Conservation (phyloP, 192 early-diverging fungal species). For the Spizellomyces sp. region DNA sequence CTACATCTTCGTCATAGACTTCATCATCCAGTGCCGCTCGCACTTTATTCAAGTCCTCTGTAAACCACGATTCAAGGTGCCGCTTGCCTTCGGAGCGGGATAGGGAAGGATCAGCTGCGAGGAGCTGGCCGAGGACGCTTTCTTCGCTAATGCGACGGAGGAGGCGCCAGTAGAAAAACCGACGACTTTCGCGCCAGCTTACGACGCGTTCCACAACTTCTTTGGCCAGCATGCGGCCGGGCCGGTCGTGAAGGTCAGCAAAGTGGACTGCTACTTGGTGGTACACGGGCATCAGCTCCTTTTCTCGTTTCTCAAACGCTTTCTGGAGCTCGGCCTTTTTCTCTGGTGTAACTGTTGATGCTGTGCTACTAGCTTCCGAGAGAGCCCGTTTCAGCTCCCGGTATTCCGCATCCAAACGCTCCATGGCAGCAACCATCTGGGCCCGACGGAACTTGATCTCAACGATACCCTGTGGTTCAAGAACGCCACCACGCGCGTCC, state of each 20-base stretch:
- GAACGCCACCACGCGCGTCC: slow-evolving; percentile 87
- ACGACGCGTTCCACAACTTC: slow-evolving; percentile 79
- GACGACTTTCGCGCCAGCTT: slow-evolving; percentile 77
- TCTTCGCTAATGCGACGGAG: slow-evolving; percentile 78
- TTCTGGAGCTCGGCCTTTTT: slow-evolving; percentile 69
- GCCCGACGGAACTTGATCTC: slow-evolving; percentile 98
- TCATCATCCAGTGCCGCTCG: slow-evolving; percentile 35
- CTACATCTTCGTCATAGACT: slow-evolving; percentile 61
- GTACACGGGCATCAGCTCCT: slow-evolving; percentile 86
- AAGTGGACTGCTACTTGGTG: slow-evolving; percentile 94
- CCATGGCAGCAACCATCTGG: slow-evolving; percentile 90
- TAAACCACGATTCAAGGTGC: slow-evolving; percentile 68
- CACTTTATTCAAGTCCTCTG: slow-evolving; percentile 48
- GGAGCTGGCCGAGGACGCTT: slow-evolving; percentile 67
- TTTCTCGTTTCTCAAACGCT: slow-evolving; percentile 80
- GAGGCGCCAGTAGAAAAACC: slow-evolving; percentile 93
- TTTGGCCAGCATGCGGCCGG: slow-evolving; percentile 96
- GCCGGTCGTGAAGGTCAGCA: slow-evolving; percentile 96
- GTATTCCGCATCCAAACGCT: slow-evolving; percentile 84
- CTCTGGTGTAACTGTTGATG: slow-evolving; percentile 52
- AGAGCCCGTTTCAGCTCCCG: slow-evolving; percentile 68
- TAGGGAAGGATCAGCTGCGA: slow-evolving; percentile 49
- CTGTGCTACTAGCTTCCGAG: slow-evolving; percentile 10
- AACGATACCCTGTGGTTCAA: slow-evolving; percentile 96
- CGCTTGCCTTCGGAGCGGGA: slow-evolving; percentile 54